These are phyloP conservation scores for Chlamydomonas schloesseri DNA, from an alignment of 139 green algal genomes.

Conservation along the genomic window DNA sequence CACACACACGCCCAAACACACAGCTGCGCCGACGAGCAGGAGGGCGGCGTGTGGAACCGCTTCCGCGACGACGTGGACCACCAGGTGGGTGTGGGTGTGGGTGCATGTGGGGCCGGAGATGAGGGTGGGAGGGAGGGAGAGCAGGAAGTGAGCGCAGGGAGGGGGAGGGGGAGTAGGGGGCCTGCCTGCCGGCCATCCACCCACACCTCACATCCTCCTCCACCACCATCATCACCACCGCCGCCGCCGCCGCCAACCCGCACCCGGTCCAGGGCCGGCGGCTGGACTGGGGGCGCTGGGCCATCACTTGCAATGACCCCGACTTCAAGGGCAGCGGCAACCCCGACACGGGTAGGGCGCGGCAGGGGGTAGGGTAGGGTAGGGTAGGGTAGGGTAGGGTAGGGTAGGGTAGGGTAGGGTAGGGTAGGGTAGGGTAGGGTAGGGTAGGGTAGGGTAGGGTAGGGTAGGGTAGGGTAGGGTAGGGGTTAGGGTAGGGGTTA, in stretches of 20 bases:
- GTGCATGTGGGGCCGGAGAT: neutral
- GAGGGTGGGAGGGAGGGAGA: neutral
- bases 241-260: too few relatives aligned
- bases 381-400: neutral
- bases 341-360: slow-evolving; percentile 66
- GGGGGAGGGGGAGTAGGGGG: too few relatives aligned
- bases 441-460: too few relatives aligned
- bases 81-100: neutral
- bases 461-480: too few relatives aligned
- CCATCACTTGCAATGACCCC: slow-evolving; percentile 85
- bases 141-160: too few relatives aligned
- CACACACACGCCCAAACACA: too few relatives aligned
- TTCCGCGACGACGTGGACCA: slow-evolving; percentile 59
- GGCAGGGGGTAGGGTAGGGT: neutral
- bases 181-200: too few relatives aligned
- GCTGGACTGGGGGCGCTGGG: slow-evolving; percentile 84
- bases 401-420: too few relatives aligned
- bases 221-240: too few relatives aligned
- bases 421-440: too few relatives aligned
- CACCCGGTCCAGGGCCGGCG: neutral
- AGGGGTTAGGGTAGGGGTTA: too few relatives aligned
- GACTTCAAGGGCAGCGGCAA: slow-evolving; percentile 77
- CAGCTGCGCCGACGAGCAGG: slow-evolving; percentile 76
- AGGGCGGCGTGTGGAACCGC: slow-evolving; percentile 78
- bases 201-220: too few relatives aligned